Evolutionary conservation across 768 basidiomycete species (phyloP).

Genomic region (Mycena rebaudengoi): DNA sequence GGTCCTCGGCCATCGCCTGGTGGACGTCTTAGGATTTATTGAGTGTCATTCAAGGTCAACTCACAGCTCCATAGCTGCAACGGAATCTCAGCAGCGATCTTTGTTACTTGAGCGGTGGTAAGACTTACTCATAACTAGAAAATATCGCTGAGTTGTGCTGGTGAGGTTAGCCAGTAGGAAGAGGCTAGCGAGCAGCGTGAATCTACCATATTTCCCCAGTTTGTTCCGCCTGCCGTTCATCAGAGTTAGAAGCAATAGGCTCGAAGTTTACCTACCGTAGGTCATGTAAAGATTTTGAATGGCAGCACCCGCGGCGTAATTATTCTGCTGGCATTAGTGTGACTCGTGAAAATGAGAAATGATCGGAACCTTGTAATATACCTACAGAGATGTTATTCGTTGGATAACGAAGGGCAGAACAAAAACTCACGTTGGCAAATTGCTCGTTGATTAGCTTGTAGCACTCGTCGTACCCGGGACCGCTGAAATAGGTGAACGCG

Average conservation of each 20-base stretch:
- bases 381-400: too few relatives aligned
- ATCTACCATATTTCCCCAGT: slow-evolving; percentile 45
- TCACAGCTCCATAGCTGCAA: slow-evolving; percentile 40
- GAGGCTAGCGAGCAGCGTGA: neutral
- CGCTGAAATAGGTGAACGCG: slow-evolving; percentile 49
- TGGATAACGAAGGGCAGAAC: too few relatives aligned
- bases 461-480: slow-evolving; percentile 44
- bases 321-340: slow-evolving; percentile 34
- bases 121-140: slow-evolving; percentile 47
- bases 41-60: neutral
- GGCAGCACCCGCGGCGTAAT: slow-evolving; percentile 43
- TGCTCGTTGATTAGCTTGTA: slow-evolving; percentile 47
- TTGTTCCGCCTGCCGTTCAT: slow-evolving; percentile 39
- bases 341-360: neutral
- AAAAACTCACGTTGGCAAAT: slow-evolving; percentile 42
- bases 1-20: slow-evolving; percentile 62
- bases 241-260: too few relatives aligned
- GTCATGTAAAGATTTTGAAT: slow-evolving; percentile 49
- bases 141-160: slow-evolving; percentile 37
- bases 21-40: neutral
- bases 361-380: too few relatives aligned
- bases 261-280: slow-evolving; percentile 37
- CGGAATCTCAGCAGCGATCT: neutral
- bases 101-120: neutral
- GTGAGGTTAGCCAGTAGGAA: neutral